These are phyloP conservation scores for Anthracocystis walkeri DNA, from an alignment of 1,284 basidiomycete species.

Conservation along the genomic window DNA sequence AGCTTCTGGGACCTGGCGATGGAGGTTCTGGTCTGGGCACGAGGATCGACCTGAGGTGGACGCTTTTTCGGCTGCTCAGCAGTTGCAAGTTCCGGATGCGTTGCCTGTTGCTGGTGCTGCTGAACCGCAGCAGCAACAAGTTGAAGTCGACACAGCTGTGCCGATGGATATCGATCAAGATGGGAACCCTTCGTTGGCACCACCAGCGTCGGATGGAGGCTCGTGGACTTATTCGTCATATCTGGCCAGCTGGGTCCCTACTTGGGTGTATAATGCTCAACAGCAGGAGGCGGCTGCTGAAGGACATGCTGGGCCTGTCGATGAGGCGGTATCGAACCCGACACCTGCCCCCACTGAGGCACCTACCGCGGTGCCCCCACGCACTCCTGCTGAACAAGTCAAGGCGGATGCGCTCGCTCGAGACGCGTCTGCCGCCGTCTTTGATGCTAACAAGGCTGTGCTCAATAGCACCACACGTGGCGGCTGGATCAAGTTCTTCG, in stretches of 20 bases:
- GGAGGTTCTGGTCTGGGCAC: conserved; percentile 38
- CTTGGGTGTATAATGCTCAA: conserved; percentile 50
- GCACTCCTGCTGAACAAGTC: conserved; percentile 64
- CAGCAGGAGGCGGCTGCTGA: conserved; percentile 17
- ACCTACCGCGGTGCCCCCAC: conserved; percentile 1
- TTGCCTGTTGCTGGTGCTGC: background rate
- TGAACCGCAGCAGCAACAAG: background rate
- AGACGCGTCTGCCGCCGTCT: conserved; percentile 25
- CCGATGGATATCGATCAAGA: conserved; percentile 47
- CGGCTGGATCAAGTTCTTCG: conserved; percentile 63
- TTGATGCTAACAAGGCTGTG: conserved; percentile 51
- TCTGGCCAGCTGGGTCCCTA: conserved; percentile 53
- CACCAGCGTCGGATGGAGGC: conserved; percentile 13
- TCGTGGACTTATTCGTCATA: conserved; percentile 58
- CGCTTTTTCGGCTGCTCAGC: conserved; percentile 15
- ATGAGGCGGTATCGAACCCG: background rate
- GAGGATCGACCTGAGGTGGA: conserved; percentile 15
- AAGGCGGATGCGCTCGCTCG: conserved; percentile 62
- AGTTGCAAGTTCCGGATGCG: conserved; percentile 16
- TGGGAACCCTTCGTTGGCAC: background rate
- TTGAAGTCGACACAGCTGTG: conserved; percentile 12
- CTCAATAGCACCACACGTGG: conserved; percentile 55
- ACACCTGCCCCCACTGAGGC: background rate
- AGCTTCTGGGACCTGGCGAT: conserved; percentile 30
- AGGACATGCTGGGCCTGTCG: background rate